These are phyloP conservation scores for Calocybe cyanea DNA, from an alignment of 768 basidiomycete species.

Conservation along the genomic window DNA sequence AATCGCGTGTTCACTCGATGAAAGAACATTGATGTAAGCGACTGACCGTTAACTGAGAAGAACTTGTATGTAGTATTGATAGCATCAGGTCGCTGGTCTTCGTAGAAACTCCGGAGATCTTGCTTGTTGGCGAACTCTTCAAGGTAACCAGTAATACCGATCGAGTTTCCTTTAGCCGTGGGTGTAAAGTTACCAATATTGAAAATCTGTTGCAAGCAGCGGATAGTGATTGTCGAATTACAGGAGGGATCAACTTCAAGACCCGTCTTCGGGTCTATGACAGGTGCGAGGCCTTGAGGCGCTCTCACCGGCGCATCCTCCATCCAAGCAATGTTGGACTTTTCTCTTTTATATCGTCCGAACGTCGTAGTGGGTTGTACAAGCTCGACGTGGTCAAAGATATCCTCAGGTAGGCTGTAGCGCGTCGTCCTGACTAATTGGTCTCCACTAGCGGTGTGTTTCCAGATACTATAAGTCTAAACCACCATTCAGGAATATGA, in stretches of 20 bases:
- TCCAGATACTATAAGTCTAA: constrained; percentile 64
- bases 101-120: constrained; percentile 52
- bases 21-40: constrained; percentile 1
- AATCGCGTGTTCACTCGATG: constrained; percentile 8
- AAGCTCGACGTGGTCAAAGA: constrained; percentile 61
- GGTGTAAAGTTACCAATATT: constrained; percentile 46
- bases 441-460: constrained; percentile 47
- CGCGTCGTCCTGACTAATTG: constrained; percentile 60
- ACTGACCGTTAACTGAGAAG: constrained; percentile 52
- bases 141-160: constrained; percentile 55
- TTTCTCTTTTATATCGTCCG: constrained; percentile 38
- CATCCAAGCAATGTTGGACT: constrained; percentile 28
- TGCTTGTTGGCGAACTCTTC: constrained; percentile 48
- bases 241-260: constrained; percentile 44
- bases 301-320: constrained; percentile 18
- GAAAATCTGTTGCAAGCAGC: constrained; percentile 53
- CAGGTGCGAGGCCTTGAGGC: constrained; percentile 10
- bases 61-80: constrained; percentile 47
- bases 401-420: constrained; percentile 59
- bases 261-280: constrained; percentile 25
- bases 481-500: not conserved
- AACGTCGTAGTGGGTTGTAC: constrained; percentile 75
- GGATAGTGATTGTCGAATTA: constrained; percentile 45
- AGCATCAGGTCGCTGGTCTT: constrained; percentile 44
- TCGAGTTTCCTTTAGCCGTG: constrained; percentile 36